Evolutionary conservation across 2,329 filamentous ascomycete species (phyloP).

Genomic region (Plectosphaerella sp.): DNA sequence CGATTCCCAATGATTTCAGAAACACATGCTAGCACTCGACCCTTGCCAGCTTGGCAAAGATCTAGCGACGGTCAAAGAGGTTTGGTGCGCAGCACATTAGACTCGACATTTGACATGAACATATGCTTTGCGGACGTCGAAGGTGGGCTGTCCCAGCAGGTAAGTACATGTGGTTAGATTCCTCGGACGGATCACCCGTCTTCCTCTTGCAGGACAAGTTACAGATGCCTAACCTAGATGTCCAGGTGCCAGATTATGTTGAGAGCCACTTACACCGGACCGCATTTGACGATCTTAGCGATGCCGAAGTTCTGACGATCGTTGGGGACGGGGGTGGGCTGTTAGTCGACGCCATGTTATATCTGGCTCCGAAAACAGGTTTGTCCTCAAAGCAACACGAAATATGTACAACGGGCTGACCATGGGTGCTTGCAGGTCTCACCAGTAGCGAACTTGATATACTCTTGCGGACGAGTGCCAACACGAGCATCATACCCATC

Average conservation of each 20-base stretch:
- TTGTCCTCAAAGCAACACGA: slow-evolving; percentile 20
- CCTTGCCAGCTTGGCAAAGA: slow-evolving; percentile 88
- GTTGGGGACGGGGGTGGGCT: slow-evolving; percentile 78
- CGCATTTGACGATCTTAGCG: slow-evolving; percentile 56
- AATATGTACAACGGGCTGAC: slow-evolving; percentile 9
- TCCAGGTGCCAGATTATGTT: slow-evolving; percentile 65
- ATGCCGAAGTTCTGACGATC: slow-evolving; percentile 71
- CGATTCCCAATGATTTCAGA: slow-evolving; percentile 48
- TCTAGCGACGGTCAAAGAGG: slow-evolving; percentile 34
- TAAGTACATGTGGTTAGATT: neutral
- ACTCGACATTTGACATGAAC: slow-evolving; percentile 82
- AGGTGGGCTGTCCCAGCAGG: slow-evolving; percentile 26
- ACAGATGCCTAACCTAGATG: neutral
- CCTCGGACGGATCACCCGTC: neutral
- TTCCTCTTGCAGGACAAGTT: neutral
- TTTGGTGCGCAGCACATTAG: slow-evolving; percentile 48
- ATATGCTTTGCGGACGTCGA: slow-evolving; percentile 89
- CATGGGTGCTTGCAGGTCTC: slow-evolving; percentile 38
- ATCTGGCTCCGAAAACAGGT: slow-evolving; percentile 69
- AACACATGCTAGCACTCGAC: slow-evolving; percentile 73
- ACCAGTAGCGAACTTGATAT: slow-evolving; percentile 57
- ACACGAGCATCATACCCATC: slow-evolving; percentile 83
- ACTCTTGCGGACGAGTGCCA: slow-evolving; percentile 61
- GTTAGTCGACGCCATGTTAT: slow-evolving; percentile 81
- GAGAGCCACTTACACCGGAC: slow-evolving; percentile 64